Conservation (phyloP, 139 green algal species). For the Ulvella scutata region DNA sequence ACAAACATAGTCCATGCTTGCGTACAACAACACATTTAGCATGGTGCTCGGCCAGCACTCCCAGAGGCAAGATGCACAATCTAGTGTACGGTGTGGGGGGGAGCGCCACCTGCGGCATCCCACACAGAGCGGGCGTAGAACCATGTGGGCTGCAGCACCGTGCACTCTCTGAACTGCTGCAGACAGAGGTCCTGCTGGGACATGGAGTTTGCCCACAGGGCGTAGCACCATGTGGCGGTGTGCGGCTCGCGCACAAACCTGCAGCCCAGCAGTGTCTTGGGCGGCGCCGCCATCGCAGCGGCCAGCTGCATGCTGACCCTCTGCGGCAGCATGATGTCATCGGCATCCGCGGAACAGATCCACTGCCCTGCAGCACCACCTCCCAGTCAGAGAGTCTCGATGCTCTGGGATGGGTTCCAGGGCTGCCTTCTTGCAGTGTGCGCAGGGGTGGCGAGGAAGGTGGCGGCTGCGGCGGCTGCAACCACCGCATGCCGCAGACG, state of each 20-base stretch:
- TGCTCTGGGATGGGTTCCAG: too few species aligned
- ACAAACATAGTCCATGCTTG: too few species aligned
- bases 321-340: neutral
- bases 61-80: too few species aligned
- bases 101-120: neutral
- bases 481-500: too few species aligned
- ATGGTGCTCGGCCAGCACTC: too few species aligned
- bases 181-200: neutral
- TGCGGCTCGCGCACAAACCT: constrained; percentile 1
- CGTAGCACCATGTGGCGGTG: constrained; percentile 2
- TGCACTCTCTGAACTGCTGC: constrained; percentile 6
- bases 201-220: constrained; percentile 4
- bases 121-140: neutral
- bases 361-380: neutral
- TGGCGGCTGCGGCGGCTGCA: too few species aligned
- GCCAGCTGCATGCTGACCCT: neutral
- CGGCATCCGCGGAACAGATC: neutral
- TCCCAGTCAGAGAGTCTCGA: neutral
- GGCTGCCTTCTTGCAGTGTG: too few species aligned
- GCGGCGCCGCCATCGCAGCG: neutral
- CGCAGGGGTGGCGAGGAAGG: too few species aligned
- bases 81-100: too few species aligned
- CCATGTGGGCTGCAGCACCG: neutral
- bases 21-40: too few species aligned
- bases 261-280: neutral